Percentiles rank a stretch among this genome's conserved stretches.
Evolutionary conservation across 306 rosid genomes (phyloP).

Genomic region (Corylus americana): DNA sequence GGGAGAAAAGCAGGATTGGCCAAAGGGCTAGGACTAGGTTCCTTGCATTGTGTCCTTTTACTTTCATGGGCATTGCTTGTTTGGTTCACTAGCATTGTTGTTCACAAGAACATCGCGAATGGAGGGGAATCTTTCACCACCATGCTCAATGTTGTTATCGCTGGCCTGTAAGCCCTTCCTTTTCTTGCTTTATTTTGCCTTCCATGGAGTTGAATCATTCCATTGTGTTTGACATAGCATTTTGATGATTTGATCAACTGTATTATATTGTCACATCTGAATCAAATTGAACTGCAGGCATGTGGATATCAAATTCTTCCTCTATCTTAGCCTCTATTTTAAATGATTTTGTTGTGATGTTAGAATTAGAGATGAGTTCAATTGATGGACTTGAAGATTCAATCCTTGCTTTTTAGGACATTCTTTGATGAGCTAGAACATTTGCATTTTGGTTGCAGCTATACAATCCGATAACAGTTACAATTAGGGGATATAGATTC

Average conservation of each 20-base stretch:
- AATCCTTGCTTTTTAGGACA: too few species aligned
- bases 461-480: too few species aligned
- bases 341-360: neutral
- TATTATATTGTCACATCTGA: too few species aligned
- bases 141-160: conserved; percentile 94
- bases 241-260: neutral
- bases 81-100: conserved; percentile 89
- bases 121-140: conserved; percentile 98
- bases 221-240: conserved; percentile 4
- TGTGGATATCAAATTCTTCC: neutral
- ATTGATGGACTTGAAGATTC: too few species aligned
- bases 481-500: too few species aligned
- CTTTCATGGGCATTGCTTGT: conserved; percentile 90
- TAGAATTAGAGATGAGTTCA: neutral
- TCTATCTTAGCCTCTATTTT: neutral
- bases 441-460: too few species aligned
- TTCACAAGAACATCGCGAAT: conserved; percentile 83
- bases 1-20: conserved; percentile 89
- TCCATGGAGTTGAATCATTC: neutral
- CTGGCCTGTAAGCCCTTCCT: conserved; percentile 84
- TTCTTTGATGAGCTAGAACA: too few species aligned
- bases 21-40: conserved; percentile 89
- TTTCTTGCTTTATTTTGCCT: neutral
- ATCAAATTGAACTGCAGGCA: neutral
- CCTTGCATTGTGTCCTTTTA: conserved; percentile 87